Evolutionary conservation across 2,329 filamentous ascomycete genomes (phyloP), one percentile per base, ranked within the genome.

Genomic region (Alternaria consortialis): DNA sequence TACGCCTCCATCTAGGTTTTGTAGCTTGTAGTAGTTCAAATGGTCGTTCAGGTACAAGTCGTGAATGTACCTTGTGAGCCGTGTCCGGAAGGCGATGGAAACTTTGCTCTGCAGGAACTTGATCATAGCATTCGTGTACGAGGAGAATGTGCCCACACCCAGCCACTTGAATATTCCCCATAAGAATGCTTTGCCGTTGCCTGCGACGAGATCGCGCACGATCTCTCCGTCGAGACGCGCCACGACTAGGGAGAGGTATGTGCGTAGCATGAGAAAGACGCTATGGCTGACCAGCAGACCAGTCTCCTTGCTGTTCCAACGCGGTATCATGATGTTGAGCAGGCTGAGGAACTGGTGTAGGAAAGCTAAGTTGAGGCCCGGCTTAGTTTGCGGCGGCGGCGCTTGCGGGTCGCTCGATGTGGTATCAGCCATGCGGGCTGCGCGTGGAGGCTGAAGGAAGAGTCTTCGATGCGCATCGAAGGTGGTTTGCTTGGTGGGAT

Each of bases 71-170:
- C 95, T 86, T 2, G 95, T 99, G 13, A 99, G 85, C 11, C 95
- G 88, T 5, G 95, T 99, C 42, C 95, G 90, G 85, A 99, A 99
- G 34, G 96, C 94, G 68, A 99, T 99, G 7, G 94, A 97, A 55
- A 99, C 93, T 82, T 99, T 99, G 52, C 92, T 94, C 80, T 99
- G 94, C 64, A 99, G 86, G 80, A 92, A 99, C 80, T 98, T 98
- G 84, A 99, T 99, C 91, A 96, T 97, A 56, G 94, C 93, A 79
- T 99, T 99, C 52, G 94, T 97, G 75, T 99, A 99, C 0, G 94
- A 97, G 8, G 94, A 94, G 65, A 98, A 89, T 2, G 91, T 92
- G 42, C 95, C 95, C 36, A 99, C 90, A 3, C 94, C 93, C 67
- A 94, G 93, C 95, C 95, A 99, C 84, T 98, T 97, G 50, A 90